A percentile compares a stretch with the other conserved stretches of the same genome.
Evolutionary conservation across 352 stramenopile genomes (phyloP).

Genomic region (Nannochloropsis limnetica): DNA sequence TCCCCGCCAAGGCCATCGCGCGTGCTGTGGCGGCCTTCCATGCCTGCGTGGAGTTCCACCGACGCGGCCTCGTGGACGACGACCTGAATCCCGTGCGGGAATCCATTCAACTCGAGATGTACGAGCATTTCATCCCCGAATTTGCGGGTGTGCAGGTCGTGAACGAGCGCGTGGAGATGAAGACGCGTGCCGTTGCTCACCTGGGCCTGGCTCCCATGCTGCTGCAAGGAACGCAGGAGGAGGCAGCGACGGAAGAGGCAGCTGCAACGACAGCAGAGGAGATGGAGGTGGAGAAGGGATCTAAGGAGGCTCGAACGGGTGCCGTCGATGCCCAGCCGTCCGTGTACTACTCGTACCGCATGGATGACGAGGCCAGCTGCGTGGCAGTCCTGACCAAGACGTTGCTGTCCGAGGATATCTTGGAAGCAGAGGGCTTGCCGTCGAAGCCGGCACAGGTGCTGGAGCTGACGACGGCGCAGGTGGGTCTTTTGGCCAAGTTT

Average conservation of each 20-base stretch:
- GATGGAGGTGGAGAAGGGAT: background rate
- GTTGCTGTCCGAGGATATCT: conserved; percentile 2
- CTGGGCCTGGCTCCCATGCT: background rate
- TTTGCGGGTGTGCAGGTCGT: conserved; percentile 9
- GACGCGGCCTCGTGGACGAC: background rate
- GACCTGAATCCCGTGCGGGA: conserved; percentile 1
- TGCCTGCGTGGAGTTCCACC: conserved; percentile 30
- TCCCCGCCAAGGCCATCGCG: background rate
- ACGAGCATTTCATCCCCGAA: conserved; percentile 5
- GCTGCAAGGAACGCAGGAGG: background rate
- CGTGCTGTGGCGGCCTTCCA: conserved; percentile 6
- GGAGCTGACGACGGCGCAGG: background rate
- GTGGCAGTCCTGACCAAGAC: conserved; percentile 24
- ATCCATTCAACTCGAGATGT: background rate
- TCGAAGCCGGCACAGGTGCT: background rate
- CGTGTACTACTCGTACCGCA: background rate
- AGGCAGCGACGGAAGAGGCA: background rate
- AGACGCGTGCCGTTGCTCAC: conserved; percentile 22
- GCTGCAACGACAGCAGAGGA: background rate
- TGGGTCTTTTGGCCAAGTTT: background rate
- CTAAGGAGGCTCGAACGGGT: background rate
- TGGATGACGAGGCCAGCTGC: background rate
- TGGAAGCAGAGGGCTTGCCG: background rate
- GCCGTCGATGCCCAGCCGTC: background rate
- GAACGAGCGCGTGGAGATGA: conserved; percentile 31